Base-by-base conservation (phyloP, 192 early-diverging fungal species). In the Dissophora globulifera region DNA sequence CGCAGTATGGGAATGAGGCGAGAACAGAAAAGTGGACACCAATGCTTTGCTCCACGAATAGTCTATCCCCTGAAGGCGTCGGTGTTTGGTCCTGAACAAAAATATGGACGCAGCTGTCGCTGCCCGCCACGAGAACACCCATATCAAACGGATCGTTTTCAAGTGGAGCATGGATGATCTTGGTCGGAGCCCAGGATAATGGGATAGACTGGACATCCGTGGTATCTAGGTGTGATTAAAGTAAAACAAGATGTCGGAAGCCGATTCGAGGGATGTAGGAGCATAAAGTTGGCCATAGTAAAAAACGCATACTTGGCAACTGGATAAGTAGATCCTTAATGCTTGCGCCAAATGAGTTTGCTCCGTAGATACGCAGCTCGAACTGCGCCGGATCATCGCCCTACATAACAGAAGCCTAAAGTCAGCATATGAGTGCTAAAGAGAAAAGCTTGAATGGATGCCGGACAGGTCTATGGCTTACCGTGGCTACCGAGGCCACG, bases 131-230 rank as follows among this genome's bases (percentile, higher is more conserved):
- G 29, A 76, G 32, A 17, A 76, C 52, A 4, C 52, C 64, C 72
- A 76, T 67, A 45, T 76, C 72, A 31, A 76, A 76, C 0, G 72
- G 72, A 49, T 76, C 64, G 12, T 67, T 58, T 13, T 76, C 72
- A 38, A 67, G 13, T 29, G 72, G 72, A 0, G 58, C 35, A 13
- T 76, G 72, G 15, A 60, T 62, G 15, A 76, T 76, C 47, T 76
- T 76, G 22, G 72, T 76, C 3, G 72, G 72, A 6, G 72, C 72
- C 72, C 72, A 76, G 3, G 57, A 23, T 3, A 76, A 10, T 1
- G 72, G 58, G n/a, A 67, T 56, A 5, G 58, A 42, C 10, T 76
- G 72, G n/a, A 76, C 32, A 40, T 76, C 72, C 16, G 50, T 76
- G 1, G 64, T 61, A 22, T 22, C 72, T 76, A 47, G 13, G 15